phyloP scores from a whole-genome alignment of 2,329 filamentous ascomycete genomes.

The Ophiocordyceps camponoti-saundersi region DNA sequence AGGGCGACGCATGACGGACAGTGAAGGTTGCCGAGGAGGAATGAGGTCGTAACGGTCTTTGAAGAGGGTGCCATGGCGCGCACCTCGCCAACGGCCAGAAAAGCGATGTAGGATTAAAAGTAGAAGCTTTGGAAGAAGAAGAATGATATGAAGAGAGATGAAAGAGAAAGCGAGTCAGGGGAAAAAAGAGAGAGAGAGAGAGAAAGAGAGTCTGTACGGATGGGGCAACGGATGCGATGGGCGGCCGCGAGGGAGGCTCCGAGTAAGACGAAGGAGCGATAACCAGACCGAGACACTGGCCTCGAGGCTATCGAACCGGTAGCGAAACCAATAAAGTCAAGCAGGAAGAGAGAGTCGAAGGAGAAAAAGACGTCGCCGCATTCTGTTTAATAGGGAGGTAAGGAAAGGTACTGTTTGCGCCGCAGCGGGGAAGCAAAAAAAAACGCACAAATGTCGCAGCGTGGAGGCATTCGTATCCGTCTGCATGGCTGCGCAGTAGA shows the following conservation, averaged over 20 bases:
- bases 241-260: too few relatives aligned
- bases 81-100: not conserved
- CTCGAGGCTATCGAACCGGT: too few relatives aligned
- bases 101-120: not conserved
- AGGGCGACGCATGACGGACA: conserved; percentile 57
- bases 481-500: not conserved
- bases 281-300: too few relatives aligned
- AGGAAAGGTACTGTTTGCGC: not conserved
- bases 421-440: not conserved
- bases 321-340: too few relatives aligned
- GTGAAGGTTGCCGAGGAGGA: conserved; percentile 59
- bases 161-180: not conserved
- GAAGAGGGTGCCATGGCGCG: conserved; percentile 9
- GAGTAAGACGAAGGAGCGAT: too few relatives aligned
- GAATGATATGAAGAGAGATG: not conserved
- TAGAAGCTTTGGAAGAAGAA: not conserved
- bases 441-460: not conserved
- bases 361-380: not conserved
- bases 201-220: too few relatives aligned
- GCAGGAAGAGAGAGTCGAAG: too few relatives aligned
- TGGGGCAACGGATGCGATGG: too few relatives aligned
- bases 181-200: too few relatives aligned
- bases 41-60: conserved; percentile 33
- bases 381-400: too few relatives aligned
- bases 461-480: not conserved